phyloP scores from a whole-genome alignment of 345 rosid genomes.

The Xanthoceras sorbifolium region DNA sequence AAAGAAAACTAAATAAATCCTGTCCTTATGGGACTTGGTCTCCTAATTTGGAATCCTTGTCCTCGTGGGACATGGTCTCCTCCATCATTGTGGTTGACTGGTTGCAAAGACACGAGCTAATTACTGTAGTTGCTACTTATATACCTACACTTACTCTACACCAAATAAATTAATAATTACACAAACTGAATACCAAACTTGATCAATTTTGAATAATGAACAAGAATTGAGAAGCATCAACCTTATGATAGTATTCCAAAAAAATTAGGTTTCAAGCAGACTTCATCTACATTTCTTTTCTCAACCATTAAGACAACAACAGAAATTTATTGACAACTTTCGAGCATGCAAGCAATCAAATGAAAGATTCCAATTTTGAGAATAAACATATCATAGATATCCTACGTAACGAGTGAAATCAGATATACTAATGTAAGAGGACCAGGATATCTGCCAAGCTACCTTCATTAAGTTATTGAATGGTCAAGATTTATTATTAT shows the following conservation, averaged over 20 bases:
- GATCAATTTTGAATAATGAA: neutral
- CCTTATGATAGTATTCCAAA: neutral
- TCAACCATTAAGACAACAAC: neutral
- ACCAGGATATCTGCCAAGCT: too few relatives aligned
- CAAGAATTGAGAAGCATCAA: neutral
- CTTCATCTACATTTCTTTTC: neutral
- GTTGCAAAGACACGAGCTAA: neutral
- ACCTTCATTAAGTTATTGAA: too few relatives aligned
- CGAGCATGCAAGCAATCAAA: neutral
- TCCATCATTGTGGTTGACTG: too few relatives aligned
- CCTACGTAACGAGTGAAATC: neutral
- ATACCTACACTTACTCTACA: constrained; percentile 6
- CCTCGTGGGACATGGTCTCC: too few relatives aligned
- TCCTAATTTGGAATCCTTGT: too few relatives aligned
- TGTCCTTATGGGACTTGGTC: too few relatives aligned
- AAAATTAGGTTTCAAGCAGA: neutral
- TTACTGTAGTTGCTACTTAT: neutral
- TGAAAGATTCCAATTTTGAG: neutral
- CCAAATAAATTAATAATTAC: neutral
- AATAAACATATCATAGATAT: neutral
- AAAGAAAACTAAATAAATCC: too few relatives aligned
- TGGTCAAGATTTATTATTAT: too few relatives aligned
- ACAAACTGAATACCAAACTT: neutral
- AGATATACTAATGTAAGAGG: too few relatives aligned
- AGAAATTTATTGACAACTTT: neutral